Evolutionary conservation across 1,139 yeast genomes (phyloP), one percentile per base, ranked within the genome.

Genomic region (Sugiyamaella novakii): DNA sequence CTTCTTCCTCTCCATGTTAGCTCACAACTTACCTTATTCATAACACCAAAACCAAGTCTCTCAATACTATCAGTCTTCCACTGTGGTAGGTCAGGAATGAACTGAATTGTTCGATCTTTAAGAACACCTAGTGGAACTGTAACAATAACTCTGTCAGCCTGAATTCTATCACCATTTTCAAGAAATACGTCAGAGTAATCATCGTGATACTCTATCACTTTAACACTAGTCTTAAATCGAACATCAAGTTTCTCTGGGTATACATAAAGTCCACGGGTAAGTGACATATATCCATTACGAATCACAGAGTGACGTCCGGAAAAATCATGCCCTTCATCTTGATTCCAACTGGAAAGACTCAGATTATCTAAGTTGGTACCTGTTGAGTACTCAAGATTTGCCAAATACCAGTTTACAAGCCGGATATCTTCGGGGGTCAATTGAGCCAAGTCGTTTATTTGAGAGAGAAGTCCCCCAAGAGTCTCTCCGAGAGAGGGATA

Each of bases 81-180:
- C 34, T 68, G 71, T 6, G 76, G 76, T 12, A 73, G 54, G 43
- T 70, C 73, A 0, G 77, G 77, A 39, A 68, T 67, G 50, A 73
- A 73, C 54, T 69, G 72, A 33, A 73, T 60, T 2, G 66, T 54
- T 8, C 72, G 61, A 29, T 64, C 64, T 53, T 73, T 73, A 36
- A 73, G 58, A 1, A 72, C 72, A 0, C 76, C 76, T 3, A 73
- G 61, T 1, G 77, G 77, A 1, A 67, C 70, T 1, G 76, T 70
- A 21, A 71, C 62, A 1, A 72, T 62, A 5, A 69, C 71, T 10
- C 71, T 61, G 49, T 72, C 74, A 2, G 75, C 76, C 3, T 60
- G 55, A 15, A 73, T 60, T 15, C 61, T 60, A 35, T 70, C 75
- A 11, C 75, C 75, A 49, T 69, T 68, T 41, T 68, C 72, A 25